Conservation (phyloP, 2,329 filamentous ascomycete species). For the Penicillium sp. region DNA sequence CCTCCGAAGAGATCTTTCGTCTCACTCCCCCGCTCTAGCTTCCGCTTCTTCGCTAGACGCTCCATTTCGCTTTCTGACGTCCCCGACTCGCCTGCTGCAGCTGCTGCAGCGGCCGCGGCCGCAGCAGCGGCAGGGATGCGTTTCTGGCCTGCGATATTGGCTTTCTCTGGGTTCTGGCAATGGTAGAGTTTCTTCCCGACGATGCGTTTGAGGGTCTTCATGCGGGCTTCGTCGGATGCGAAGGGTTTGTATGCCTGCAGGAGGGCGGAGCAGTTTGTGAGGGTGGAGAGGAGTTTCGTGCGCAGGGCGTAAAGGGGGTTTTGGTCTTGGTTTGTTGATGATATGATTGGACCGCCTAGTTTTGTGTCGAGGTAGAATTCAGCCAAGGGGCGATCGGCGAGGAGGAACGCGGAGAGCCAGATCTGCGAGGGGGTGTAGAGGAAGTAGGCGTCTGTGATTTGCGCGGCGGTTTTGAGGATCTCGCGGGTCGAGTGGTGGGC, state of each 20-base stretch:
- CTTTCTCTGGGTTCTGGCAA: slow-evolving; percentile 43
- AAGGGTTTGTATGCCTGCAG: slow-evolving; percentile 35
- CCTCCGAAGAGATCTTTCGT: too few species aligned
- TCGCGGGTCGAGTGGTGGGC: slow-evolving; percentile 67
- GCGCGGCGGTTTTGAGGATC: slow-evolving; percentile 66
- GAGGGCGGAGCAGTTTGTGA: slow-evolving; percentile 33
- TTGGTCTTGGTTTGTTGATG: too few species aligned
- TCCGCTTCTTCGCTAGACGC: slow-evolving; percentile 34
- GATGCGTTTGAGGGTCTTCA: slow-evolving; percentile 39
- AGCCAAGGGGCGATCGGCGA: slow-evolving; percentile 55
- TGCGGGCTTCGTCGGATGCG: slow-evolving; percentile 32
- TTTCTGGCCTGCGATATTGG: slow-evolving; percentile 37
- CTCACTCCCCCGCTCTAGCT: too few species aligned
- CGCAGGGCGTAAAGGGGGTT: too few species aligned
- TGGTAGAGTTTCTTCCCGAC: slow-evolving; percentile 44
- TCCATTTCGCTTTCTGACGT: slow-evolving; percentile 31
- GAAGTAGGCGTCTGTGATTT: slow-evolving; percentile 93
- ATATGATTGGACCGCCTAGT: slow-evolving; percentile 23
- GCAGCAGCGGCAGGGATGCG: slow-evolving; percentile 25
- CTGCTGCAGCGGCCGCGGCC: too few species aligned
- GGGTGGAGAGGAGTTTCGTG: slow-evolving; percentile 26
- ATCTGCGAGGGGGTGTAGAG: slow-evolving; percentile 92
- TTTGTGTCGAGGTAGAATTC: slow-evolving; percentile 41
- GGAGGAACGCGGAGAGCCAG: slow-evolving; percentile 69
- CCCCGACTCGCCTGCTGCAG: too few species aligned